Conservation (phyloP, 2,329 filamentous ascomycete genomes). For the Epichloe amarillans region DNA sequence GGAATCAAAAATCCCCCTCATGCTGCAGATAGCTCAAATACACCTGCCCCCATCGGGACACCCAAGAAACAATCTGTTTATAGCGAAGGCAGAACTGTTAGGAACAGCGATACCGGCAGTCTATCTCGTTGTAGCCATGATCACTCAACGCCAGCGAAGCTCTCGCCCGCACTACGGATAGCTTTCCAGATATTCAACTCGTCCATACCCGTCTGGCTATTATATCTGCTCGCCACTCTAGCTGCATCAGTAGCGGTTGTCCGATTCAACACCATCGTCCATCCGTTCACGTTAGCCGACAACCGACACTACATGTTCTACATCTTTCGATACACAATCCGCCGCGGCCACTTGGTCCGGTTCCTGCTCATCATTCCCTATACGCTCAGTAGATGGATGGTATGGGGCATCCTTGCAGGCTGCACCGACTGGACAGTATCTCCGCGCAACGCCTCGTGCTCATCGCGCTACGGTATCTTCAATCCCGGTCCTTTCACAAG, state of each 20-base stretch:
- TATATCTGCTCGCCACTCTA: conserved; percentile 24
- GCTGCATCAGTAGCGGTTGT: conserved; percentile 36
- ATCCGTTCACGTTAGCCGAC: conserved; percentile 91
- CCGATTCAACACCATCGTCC: conserved; percentile 79
- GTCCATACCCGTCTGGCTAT: conserved; percentile 21
- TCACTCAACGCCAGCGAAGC: conserved; percentile 2
- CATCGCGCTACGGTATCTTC: neutral
- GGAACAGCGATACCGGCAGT: neutral
- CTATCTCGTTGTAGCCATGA: neutral
- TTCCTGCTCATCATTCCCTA: conserved; percentile 61
- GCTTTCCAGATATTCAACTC: conserved; percentile 13
- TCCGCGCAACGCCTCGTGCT: conserved; percentile 1
- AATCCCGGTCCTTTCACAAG: conserved; percentile 13
- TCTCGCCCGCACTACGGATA: conserved; percentile 4
- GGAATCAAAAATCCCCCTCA: neutral
- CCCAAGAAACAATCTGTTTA: neutral
- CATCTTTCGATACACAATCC: conserved; percentile 73
- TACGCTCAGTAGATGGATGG: conserved; percentile 53
- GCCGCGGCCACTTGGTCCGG: conserved; percentile 47
- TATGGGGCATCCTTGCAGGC: conserved; percentile 49
- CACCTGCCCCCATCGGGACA: neutral
- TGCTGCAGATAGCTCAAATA: neutral
- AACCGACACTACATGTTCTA: conserved; percentile 98
- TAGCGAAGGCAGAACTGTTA: neutral
- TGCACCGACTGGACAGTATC: conserved; percentile 13